A percentile compares a stretch with the other conserved stretches of the same genome.
Conservation (phyloP, 2,329 filamentous ascomycete genomes). For the Aureobasidium vineae region DNA sequence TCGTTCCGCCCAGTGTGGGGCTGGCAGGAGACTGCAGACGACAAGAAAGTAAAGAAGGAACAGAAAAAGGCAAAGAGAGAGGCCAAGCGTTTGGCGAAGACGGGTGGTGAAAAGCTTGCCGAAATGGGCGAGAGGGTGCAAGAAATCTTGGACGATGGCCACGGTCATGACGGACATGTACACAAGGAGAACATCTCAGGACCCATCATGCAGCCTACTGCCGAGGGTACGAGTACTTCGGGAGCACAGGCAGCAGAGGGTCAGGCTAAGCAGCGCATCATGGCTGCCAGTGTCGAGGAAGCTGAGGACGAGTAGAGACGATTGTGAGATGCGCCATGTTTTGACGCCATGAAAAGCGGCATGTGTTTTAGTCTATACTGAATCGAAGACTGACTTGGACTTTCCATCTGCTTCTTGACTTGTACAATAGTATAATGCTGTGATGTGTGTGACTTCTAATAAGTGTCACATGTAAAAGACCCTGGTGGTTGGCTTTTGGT, state of each 20-base stretch:
- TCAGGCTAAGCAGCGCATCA: conserved; percentile 16
- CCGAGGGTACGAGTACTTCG: neutral
- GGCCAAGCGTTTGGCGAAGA: conserved; percentile 36
- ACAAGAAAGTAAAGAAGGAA: conserved; percentile 36
- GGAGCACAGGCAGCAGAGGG: conserved; percentile 1
- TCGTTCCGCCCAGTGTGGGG: conserved; percentile 96
- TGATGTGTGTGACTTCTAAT: neutral
- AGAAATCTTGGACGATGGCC: conserved; percentile 8
- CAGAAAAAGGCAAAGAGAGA: conserved; percentile 42
- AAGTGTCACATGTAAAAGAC: neutral
- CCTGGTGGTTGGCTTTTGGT: conserved; percentile 1
- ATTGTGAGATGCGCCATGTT: neutral
- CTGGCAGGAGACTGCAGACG: conserved; percentile 66
- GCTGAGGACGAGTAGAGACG: conserved; percentile 18
- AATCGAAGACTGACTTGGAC: neutral
- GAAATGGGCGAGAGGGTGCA: conserved; percentile 5
- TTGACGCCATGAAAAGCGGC: neutral
- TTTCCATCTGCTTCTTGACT: neutral
- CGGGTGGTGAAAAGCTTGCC: conserved; percentile 19
- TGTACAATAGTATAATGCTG: neutral
- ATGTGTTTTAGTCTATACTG: neutral
- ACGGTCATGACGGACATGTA: conserved; percentile 1
- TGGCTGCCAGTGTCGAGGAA: conserved; percentile 24
- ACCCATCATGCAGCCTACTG: conserved; percentile 15
- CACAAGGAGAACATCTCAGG: conserved; percentile 16